Evolutionary conservation across 2,329 filamentous ascomycete genomes (phyloP), one percentile per base, ranked within the genome.

Genomic region (Ascochyta fabae): DNA sequence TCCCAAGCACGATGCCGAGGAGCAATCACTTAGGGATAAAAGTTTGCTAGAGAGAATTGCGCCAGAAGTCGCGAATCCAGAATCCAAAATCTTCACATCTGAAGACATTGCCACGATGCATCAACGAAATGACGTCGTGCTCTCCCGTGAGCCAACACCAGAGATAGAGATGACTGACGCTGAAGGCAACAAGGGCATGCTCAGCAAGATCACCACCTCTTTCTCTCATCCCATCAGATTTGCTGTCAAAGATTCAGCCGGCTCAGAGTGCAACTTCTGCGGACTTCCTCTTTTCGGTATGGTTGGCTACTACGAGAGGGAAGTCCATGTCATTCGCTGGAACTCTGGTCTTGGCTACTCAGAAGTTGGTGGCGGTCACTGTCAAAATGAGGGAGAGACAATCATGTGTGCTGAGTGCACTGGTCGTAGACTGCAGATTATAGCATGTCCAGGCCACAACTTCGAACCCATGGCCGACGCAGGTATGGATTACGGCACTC

Each of bases 141-240:
- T 38, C 7, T 48, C 49, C 19, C 64, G 62, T 4, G 62, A 67
- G 10, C n/a, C 58, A 3, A 71, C 65, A 0, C 66, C 66, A 13
- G 62, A 69, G 7, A 48, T 68, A 0, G 58, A 66, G 12, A 66
- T 74, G 62, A 58, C 66, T 24, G 73, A 76, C 24, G 38, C 57
- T 1, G 43, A 56, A 7, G 72, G 71, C 7, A 62, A 65, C 52
- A 57, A 26, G 12, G 73, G 73, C 1, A 34, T 50, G 12, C 44
- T 70, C 15, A 69, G 61, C 7, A 70, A 62, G 27, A 73, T 80
- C 39, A 56, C 54, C 3, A 81, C 78, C 1, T 74, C 67, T 1
- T 76, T 78, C 44, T 71, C 77, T 0, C 77, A 80, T 43, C 78
- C 79, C 0, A 73, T 81, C 12, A 34, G 58, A 3, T 79, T 80